A percentile compares a stretch with the other conserved stretches of the same genome.
Evolutionary conservation across 768 basidiomycete species (phyloP).

Genomic region (Guyanaporus albipodus): DNA sequence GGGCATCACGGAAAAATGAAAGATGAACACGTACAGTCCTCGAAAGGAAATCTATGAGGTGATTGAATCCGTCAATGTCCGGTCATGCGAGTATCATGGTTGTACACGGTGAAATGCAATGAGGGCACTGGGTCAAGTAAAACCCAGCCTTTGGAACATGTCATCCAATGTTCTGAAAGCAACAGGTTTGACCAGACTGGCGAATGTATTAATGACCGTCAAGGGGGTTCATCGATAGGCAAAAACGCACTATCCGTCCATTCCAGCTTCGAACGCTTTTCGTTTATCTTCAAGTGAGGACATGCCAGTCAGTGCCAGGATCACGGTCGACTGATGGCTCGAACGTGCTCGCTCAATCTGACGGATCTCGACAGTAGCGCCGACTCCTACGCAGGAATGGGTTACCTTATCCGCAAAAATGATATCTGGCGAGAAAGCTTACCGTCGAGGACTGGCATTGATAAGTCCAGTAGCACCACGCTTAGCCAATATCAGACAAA

Average conservation of each 20-base stretch:
- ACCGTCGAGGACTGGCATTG: conserved; percentile 95
- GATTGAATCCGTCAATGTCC: conserved; percentile 11
- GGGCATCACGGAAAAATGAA: neutral
- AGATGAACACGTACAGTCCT: neutral
- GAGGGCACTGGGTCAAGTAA: conserved; percentile 30
- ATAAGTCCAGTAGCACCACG: conserved; percentile 82
- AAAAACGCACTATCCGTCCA: conserved; percentile 88
- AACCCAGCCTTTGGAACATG: conserved; percentile 73
- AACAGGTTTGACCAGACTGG: conserved; percentile 90
- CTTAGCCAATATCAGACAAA: conserved; percentile 36
- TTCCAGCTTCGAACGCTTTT: conserved; percentile 86
- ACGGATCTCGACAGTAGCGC: conserved; percentile 81
- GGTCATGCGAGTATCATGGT: conserved; percentile 2
- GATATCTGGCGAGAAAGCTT: conserved; percentile 11
- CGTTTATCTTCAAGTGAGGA: conserved; percentile 92
- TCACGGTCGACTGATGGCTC: conserved; percentile 41
- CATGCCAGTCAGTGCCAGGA: conserved; percentile 90
- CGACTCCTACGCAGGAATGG: conserved; percentile 52
- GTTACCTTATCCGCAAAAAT: neutral
- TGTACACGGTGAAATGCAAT: conserved; percentile 14
- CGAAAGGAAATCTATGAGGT: conserved; percentile 4
- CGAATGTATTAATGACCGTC: neutral
- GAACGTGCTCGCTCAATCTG: conserved; percentile 54
- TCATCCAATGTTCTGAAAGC: conserved; percentile 88
- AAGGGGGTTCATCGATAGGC: neutral